Conservation (phyloP, 31 red algal species). For the Endocladia muricata region DNA sequence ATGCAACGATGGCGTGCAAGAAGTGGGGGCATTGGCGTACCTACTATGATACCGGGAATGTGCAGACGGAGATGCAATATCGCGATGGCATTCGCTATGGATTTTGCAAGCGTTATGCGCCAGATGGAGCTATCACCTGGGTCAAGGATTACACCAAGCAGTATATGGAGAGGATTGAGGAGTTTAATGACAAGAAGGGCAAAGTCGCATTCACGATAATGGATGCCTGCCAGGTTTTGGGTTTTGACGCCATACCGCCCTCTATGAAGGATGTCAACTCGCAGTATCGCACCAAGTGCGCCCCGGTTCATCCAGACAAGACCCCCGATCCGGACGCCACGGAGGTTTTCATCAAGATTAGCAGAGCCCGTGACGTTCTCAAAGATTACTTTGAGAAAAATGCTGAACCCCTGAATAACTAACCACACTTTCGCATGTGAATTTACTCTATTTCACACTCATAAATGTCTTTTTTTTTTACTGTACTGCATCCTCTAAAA, state of each 20-base stretch:
- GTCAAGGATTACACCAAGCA: slow-evolving; percentile 96
- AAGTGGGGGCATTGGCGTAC: slow-evolving; percentile 89
- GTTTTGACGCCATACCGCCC: slow-evolving; percentile 43
- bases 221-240: slow-evolving; percentile 80
- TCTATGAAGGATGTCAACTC: slow-evolving; percentile 94
- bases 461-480: not conserved
- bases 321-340: slow-evolving; percentile 82
- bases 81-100: slow-evolving; percentile 84
- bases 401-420: no score
- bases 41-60: slow-evolving; percentile 91
- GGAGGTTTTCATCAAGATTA: slow-evolving; percentile 83
- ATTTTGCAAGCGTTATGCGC: slow-evolving; percentile 94
- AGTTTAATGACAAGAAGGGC: slow-evolving; percentile 87
- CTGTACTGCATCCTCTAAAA: slow-evolving; percentile 17
- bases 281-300: slow-evolving; percentile 82
- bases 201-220: slow-evolving; percentile 61
- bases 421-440: no score
- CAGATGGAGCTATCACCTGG: slow-evolving; percentile 91
- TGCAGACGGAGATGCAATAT: slow-evolving; percentile 88
- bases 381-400: slow-evolving; percentile 76
- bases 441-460: no score
- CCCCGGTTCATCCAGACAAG: slow-evolving; percentile 92
- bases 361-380: slow-evolving; percentile 85
- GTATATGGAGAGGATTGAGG: slow-evolving; percentile 80
- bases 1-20: slow-evolving; percentile 73